A percentile compares a stretch with the other conserved stretches of the same genome.
Conservation (phyloP, 352 stramenopile species). For the Globisporangium cystogenes region DNA sequence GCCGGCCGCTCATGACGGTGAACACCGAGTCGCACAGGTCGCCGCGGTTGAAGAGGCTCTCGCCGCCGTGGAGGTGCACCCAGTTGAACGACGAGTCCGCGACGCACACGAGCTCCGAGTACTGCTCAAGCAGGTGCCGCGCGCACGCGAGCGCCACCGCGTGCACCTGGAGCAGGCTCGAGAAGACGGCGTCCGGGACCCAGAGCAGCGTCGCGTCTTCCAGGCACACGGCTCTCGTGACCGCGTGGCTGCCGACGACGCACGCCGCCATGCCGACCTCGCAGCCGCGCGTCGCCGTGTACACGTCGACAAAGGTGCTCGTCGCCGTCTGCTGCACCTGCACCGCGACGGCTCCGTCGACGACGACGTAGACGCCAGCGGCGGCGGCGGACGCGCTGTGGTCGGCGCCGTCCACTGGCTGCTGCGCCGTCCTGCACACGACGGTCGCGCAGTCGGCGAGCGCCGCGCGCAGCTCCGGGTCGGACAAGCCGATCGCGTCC, state of each 20-base stretch:
- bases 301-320: conserved; percentile 42
- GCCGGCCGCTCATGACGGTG: conserved; percentile 69
- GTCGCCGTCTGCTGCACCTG: conserved; percentile 31
- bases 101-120: conserved; percentile 61
- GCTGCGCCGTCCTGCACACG: conserved; percentile 19
- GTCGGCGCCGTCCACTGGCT: conserved; percentile 17
- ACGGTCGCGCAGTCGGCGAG: conserved; percentile 28
- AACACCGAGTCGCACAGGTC: conserved; percentile 79
- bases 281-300: conserved; percentile 47
- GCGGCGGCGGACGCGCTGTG: background rate
- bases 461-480: conserved; percentile 25
- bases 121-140: conserved; percentile 62
- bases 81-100: conserved; percentile 81
- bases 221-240: conserved; percentile 41
- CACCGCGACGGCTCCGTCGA: conserved; percentile 48
- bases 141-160: conserved; percentile 48
- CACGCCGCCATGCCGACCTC: conserved; percentile 63
- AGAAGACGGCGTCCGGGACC: conserved; percentile 54
- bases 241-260: conserved; percentile 48
- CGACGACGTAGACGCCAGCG: conserved; percentile 48
- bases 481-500: conserved; percentile 40
- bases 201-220: conserved; percentile 39
- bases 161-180: conserved; percentile 46
- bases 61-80: conserved; percentile 76
- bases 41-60: conserved; percentile 72